Percentiles rank a stretch among this genome's conserved stretches.
Evolutionary conservation across 176 grass and related monocot genomes (phyloP).

Genomic region (Pontederia paniculata): DNA sequence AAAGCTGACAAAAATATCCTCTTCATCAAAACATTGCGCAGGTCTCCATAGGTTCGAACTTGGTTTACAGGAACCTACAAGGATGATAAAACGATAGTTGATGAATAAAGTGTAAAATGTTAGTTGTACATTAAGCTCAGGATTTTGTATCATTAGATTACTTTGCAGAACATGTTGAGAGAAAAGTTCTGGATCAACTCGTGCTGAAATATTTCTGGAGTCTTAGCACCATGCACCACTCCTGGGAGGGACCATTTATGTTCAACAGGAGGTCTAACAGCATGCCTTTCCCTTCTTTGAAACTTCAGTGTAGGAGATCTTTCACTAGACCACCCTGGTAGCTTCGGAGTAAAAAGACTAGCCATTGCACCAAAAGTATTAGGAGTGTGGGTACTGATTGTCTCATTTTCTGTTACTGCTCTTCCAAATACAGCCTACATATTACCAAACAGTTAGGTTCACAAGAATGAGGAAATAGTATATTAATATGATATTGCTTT

Average conservation of each 20-base stretch:
- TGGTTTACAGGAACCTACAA: slow-evolving; percentile 69
- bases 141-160: slow-evolving; percentile 17
- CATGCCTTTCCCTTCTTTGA: slow-evolving; percentile 67
- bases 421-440: slow-evolving; percentile 63
- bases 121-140: neutral
- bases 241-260: slow-evolving; percentile 86
- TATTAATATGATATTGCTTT: neutral
- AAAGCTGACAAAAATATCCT: slow-evolving; percentile 91
- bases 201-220: slow-evolving; percentile 88
- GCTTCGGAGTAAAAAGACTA: slow-evolving; percentile 74
- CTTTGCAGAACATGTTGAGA: slow-evolving; percentile 99
- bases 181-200: slow-evolving; percentile 95
- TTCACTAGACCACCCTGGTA: slow-evolving; percentile 51
- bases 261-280: slow-evolving; percentile 80
- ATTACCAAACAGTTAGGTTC: slow-evolving; percentile 1
- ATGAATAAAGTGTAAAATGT: no score
- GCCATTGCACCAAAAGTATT: slow-evolving; percentile 81
- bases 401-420: slow-evolving; percentile 41
- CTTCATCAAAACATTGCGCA: slow-evolving; percentile 87
- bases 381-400: slow-evolving; percentile 15
- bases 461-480: neutral
- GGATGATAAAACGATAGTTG: neutral
- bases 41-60: slow-evolving; percentile 69
- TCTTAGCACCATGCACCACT: slow-evolving; percentile 37
- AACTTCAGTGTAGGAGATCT: slow-evolving; percentile 37